These are phyloP conservation scores for Medicago lupulina DNA, from an alignment of 306 rosid species.

Conservation along the genomic window DNA sequence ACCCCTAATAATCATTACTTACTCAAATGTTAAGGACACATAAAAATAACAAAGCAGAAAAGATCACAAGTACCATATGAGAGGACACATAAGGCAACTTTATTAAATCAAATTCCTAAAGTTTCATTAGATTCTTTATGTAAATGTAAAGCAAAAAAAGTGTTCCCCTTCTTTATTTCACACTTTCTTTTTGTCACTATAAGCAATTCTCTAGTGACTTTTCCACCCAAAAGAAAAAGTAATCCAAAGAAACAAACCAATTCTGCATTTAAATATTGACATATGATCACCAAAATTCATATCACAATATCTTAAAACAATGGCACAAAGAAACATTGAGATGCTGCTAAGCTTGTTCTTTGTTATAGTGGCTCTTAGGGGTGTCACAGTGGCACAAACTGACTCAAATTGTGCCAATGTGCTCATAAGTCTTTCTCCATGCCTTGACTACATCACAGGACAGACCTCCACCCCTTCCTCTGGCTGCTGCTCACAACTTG, in stretches of 20 bases:
- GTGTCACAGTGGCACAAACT: conserved; percentile 42
- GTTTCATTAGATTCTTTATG: conserved; percentile 20
- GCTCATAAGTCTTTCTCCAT: conserved; percentile 57
- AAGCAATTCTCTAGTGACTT: conserved; percentile 39
- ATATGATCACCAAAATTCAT: conserved; percentile 23
- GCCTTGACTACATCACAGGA: conserved; percentile 66
- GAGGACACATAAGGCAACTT: conserved; percentile 48
- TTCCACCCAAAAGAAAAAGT: not conserved
- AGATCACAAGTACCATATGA: conserved; percentile 27
- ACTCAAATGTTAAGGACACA: conserved; percentile 12
- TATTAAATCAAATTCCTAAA: conserved; percentile 42
- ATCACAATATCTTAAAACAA: conserved; percentile 21
- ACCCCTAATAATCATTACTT: not conserved
- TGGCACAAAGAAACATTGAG: conserved; percentile 44
- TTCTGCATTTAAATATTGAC: conserved; percentile 22
- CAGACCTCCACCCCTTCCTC: conserved; percentile 53
- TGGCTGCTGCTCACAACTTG: conserved; percentile 63
- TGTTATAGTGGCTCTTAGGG: conserved; percentile 39
- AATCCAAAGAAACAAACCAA: conserved; percentile 26
- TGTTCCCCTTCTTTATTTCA: conserved; percentile 33
- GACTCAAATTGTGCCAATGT: conserved; percentile 59
- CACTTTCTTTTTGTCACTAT: conserved; percentile 32
- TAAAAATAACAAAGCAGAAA: conserved; percentile 38
- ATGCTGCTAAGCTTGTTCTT: conserved; percentile 38
- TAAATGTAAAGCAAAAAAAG: conserved; percentile 40